Percentiles rank a stretch among this genome's conserved stretches.
Evolutionary conservation across 805 yeast species (phyloP).

Genomic region (Yamadazyma endophytica): DNA sequence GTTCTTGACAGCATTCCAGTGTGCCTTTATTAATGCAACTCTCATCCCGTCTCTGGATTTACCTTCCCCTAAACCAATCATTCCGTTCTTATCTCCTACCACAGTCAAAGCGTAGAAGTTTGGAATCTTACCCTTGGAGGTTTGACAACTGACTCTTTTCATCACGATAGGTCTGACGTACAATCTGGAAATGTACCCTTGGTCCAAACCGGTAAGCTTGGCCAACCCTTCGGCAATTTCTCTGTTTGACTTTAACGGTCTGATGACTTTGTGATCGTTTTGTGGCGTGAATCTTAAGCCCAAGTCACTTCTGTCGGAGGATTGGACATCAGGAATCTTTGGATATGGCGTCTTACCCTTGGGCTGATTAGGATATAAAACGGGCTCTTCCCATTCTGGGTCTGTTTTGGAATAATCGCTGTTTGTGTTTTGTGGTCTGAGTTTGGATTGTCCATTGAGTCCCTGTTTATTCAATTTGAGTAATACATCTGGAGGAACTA

Average conservation of each 20-base stretch:
- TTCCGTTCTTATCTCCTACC: conserved; percentile 90
- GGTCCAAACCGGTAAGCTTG: conserved; percentile 62
- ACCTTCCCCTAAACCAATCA: conserved; percentile 94
- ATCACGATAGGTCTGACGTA: conserved; percentile 63
- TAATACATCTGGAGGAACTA: conserved; percentile 64
- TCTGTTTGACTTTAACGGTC: conserved; percentile 14
- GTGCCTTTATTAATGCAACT: conserved; percentile 76
- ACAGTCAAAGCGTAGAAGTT: conserved; percentile 80
- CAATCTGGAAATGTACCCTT: conserved; percentile 55
- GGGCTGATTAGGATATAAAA: conserved; percentile 47
- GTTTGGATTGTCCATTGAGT: conserved; percentile 34
- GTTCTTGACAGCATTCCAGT: conserved; percentile 90
- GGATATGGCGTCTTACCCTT: conserved; percentile 53
- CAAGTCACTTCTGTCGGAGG: conserved; percentile 47
- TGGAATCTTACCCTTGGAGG: conserved; percentile 85
- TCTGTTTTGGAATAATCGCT: conserved; percentile 64
- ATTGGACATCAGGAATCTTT: conserved; percentile 49
- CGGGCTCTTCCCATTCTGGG: conserved; percentile 69
- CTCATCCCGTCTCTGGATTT: conserved; percentile 75
- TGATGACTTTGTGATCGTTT: conserved; percentile 7
- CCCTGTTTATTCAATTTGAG: conserved; percentile 31
- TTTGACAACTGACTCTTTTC: conserved; percentile 86
- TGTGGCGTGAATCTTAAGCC: conserved; percentile 30
- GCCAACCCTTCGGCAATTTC: conserved; percentile 52
- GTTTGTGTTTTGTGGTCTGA: conserved; percentile 60